Percentiles rank a stretch among this genome's conserved stretches.
Evolutionary conservation across 2,329 filamentous ascomycete genomes (phyloP).

Genomic region (Alternaria triticimaculans): DNA sequence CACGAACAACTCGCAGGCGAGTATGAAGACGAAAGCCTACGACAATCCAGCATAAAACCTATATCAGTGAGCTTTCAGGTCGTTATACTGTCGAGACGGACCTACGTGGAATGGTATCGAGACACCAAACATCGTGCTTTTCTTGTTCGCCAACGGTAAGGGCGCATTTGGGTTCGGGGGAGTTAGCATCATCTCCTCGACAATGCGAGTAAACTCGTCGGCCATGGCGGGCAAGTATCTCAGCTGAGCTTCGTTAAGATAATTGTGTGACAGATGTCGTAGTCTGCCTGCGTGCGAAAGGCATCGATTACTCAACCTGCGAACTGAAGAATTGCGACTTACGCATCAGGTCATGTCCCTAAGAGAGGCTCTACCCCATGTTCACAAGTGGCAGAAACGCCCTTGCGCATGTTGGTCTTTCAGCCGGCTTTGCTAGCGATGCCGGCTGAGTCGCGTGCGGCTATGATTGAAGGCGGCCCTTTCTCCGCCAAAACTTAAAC

Average conservation of each 20-base stretch:
- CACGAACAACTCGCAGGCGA: slow-evolving; percentile 31
- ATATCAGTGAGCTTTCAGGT: slow-evolving; percentile 6
- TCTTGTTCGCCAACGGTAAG: slow-evolving; percentile 29
- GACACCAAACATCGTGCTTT: slow-evolving; percentile 31
- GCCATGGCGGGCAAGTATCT: not conserved
- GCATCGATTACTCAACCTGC: not conserved
- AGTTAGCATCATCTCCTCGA: slow-evolving; percentile 23
- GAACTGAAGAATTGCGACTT: not conserved
- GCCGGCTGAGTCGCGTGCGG: not conserved
- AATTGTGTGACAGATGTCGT: not conserved
- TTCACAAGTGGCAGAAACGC: not conserved
- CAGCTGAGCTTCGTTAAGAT: not conserved
- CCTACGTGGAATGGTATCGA: slow-evolving; percentile 39
- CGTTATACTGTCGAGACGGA: not conserved
- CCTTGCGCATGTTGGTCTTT: not conserved
- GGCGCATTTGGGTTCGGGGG: slow-evolving; percentile 35
- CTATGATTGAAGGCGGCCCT: not conserved
- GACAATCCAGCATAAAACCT: slow-evolving; percentile 36
- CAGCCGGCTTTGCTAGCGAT: not conserved
- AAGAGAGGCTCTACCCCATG: not conserved
- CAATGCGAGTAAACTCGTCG: slow-evolving; percentile 19
- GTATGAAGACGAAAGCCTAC: slow-evolving; percentile 37
- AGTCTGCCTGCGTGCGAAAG: not conserved
- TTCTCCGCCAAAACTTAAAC: not conserved
- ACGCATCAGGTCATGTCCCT: not conserved